These are phyloP conservation scores for Magnusiomyces tetraspermus DNA, from an alignment of 1,139 yeast genomes.

Conservation along the genomic window DNA sequence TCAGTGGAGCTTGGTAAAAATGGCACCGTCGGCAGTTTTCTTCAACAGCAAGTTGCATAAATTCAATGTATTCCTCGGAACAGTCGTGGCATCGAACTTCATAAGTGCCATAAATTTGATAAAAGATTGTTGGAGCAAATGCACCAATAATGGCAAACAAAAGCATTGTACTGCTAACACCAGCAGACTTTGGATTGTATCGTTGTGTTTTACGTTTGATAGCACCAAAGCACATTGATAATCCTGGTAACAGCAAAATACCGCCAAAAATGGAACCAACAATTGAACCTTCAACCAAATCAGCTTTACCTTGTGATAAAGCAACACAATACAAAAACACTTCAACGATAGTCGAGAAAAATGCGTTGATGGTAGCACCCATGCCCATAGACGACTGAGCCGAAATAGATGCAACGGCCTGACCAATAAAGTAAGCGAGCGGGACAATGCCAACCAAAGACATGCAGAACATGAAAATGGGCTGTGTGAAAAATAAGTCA, in stretches of 20 bases:
- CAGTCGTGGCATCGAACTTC: constrained; percentile 61
- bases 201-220: constrained; percentile 83
- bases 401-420: constrained; percentile 95
- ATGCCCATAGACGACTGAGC: constrained; percentile 99
- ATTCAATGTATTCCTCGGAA: constrained; percentile 15
- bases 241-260: constrained; percentile 80
- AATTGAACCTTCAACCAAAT: constrained; percentile 93
- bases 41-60: constrained; percentile 7
- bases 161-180: constrained; percentile 93
- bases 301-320: constrained; percentile 71
- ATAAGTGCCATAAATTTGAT: constrained; percentile 84
- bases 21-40: constrained; percentile 61
- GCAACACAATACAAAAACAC: constrained; percentile 91
- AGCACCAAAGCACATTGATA: constrained; percentile 97
- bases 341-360: constrained; percentile 92
- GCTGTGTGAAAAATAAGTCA: constrained; percentile 46
- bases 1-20: constrained; percentile 66
- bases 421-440: constrained; percentile 93
- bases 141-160: constrained; percentile 84
- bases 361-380: constrained; percentile 97
- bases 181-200: constrained; percentile 92
- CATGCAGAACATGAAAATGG: constrained; percentile 53
- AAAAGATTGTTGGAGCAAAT: constrained; percentile 87
- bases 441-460: constrained; percentile 85
- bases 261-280: constrained; percentile 93